Evolutionary conservation across 176 grass and related monocot genomes (phyloP), one percentile per base, ranked within the genome.

Genomic region (Typha latifolia): DNA sequence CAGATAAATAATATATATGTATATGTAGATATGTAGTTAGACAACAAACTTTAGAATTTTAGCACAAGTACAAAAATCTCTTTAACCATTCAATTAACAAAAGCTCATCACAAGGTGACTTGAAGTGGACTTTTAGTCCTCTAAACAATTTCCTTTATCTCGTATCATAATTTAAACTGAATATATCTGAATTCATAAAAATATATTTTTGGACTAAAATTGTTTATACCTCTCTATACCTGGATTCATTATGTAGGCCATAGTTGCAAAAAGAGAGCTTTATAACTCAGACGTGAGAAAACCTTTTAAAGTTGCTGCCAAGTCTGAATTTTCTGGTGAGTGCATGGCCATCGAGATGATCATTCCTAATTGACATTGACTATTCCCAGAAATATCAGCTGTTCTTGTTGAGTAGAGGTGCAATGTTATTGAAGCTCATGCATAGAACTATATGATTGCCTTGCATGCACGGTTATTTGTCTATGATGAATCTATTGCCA

Each of bases 371-470:
- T 50, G 84, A 22, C 79, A 79, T 65, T 79, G 84, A 51, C 71
- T 87, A 13, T 87, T 82, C 75, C 82, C 84, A 19, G 79, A 87
- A 66, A 87, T 87, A 49, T 82, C 84, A 16, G 79, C 75, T 63
- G 79, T 78, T 62, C 84, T 87, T 16, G 79, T 79, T 12, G 66
- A 87, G 47, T 66, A 87, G 20, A 71, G 79, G 66, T 82, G 84
- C 51, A 82, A 75, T 53, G 70, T 86, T 74, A 49, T 81, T 32
- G 78, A 86, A 77, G 83, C 74, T 14, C 78, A 81, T 73, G 83
- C 83, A 6, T 86, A 73, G 83, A 86, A 73, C 20, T 61, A 86
- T 22, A 86, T 64, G 70, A 72, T 29, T 63, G 75, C 29, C 66
- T 82, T 57, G 75, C 75, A 16, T 82, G 79, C 66, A 66, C 79